These are phyloP conservation scores for Diaporthe sp. DNA, from an alignment of 2,329 filamentous ascomycete genomes.

Conservation along the genomic window DNA sequence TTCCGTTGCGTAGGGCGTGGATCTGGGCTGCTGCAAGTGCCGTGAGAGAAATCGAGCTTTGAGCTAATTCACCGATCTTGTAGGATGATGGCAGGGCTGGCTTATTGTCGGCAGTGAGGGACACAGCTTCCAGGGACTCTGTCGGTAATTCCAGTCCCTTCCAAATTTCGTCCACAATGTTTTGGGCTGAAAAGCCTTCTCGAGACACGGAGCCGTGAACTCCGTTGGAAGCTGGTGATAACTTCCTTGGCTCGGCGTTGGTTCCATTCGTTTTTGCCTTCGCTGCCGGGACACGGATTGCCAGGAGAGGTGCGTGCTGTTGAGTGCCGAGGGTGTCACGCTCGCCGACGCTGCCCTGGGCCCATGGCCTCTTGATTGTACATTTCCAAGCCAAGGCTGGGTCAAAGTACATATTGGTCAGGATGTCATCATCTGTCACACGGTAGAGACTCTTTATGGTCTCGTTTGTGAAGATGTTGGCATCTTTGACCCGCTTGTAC, in stretches of 20 bases:
- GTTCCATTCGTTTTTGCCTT: not conserved
- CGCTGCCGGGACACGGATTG: not conserved
- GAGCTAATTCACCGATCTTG: not conserved
- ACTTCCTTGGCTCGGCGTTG: no score
- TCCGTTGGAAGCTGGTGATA: no score
- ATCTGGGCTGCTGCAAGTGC: not conserved
- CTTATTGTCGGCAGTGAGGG: not conserved
- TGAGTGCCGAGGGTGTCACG: constrained; percentile 1
- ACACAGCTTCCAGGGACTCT: not conserved
- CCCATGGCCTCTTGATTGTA: not conserved
- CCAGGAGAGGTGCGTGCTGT: not conserved
- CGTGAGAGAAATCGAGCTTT: not conserved
- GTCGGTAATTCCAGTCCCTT: not conserved
- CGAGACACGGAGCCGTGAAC: not conserved
- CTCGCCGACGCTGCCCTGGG: constrained; percentile 12
- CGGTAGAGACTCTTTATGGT: constrained; percentile 1
- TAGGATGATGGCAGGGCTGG: not conserved
- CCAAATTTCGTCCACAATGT: not conserved
- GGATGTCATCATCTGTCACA: not conserved
- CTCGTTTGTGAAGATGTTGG: not conserved
- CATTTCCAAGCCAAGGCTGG: constrained; percentile 4
- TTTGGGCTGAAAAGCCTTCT: not conserved
- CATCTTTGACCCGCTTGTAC: constrained; percentile 51
- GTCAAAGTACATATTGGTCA: constrained; percentile 1
- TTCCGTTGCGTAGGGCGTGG: not conserved